Evolutionary conservation across 805 yeast species (phyloP), one percentile per base, ranked within the genome.

Genomic region (Teunomyces funiuensis): DNA sequence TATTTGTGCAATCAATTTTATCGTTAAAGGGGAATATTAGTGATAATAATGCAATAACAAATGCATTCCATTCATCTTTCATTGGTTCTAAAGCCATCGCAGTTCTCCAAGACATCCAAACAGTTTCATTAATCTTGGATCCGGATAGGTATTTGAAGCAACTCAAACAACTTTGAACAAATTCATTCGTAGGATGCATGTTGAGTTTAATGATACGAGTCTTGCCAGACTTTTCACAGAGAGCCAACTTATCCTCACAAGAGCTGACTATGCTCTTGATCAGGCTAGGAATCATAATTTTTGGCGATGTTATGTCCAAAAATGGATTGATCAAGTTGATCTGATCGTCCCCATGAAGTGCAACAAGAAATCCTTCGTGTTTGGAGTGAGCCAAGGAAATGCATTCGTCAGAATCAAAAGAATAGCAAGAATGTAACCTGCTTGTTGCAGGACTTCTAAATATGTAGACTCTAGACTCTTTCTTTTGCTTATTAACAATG

Each of bases 21-120:
- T 58, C 60, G 33, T 57, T 61, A 40, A 73, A 69, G 0, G 85
- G 83, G n/a, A 75, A 59, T 0, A 76, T 49, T 1, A 78, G 56
- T 0, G 82, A 66, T 8, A 82, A 55, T 2, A 83, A 50, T 0
- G 84, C 72, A 2, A 74, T 64, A 0, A 77, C 67, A 48, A 78
- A 78, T 0, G 85, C 75, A 11, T 69, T 69, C 88, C 89, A 83
- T 23, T 83, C 88, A 47, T 71, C 66, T 28, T 55, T 60, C 16
- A 56, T 47, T 3, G 63, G 66, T 15, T 66, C 71, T 8, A 77
- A 44, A 38, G 74, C 62, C 15, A 71, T 55, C 1, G 85, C 78
- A 1, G 80, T 58, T 34, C 83, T 68, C 88, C 89, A 85, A 3
- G 75, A 65, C 37, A 80, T 60, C 79, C 83, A 73, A n/a, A 83